phyloP scores from a whole-genome alignment of 2,329 filamentous ascomycete species.

The Allantophomopsis lycopodina region DNA sequence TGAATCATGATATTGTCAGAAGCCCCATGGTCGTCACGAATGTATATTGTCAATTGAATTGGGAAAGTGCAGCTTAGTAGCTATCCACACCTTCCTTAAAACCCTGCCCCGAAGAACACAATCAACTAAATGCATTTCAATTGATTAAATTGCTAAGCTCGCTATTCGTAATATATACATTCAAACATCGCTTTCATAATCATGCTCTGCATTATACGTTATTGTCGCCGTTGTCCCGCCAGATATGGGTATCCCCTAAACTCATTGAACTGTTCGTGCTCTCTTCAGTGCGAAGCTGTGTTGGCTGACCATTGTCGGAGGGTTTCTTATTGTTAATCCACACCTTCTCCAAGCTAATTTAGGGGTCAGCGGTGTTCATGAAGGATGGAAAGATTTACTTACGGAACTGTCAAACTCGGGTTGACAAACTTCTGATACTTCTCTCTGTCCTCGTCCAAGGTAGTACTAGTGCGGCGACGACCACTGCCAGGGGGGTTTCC shows the following conservation, averaged over 20 bases:
- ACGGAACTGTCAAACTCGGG: conserved; percentile 57
- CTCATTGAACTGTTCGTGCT: conserved; percentile 30
- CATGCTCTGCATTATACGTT: conserved; percentile 13
- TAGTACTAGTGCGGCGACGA: conserved; percentile 28
- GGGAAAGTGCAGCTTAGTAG: no score
- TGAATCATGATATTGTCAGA: no score
- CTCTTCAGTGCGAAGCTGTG: conserved; percentile 11
- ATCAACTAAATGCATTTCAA: no score
- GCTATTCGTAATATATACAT: background rate
- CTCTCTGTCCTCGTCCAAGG: conserved; percentile 60
- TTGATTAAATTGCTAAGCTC: no score
- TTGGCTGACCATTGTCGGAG: background rate
- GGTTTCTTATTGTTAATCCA: conserved; percentile 36
- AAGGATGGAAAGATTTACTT: conserved; percentile 22
- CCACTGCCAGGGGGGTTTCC: conserved; percentile 9
- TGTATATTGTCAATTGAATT: no score
- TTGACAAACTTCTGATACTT: conserved; percentile 61
- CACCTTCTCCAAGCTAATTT: conserved; percentile 45
- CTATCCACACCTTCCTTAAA: no score
- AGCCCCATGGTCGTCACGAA: no score
- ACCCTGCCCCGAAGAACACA: no score
- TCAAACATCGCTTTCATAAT: background rate
- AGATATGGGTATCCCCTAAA: conserved; percentile 34
- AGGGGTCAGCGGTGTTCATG: conserved; percentile 4
- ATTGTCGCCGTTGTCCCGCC: conserved; percentile 24